Conservation (phyloP, 2,329 filamentous ascomycete genomes). For the Monosporascus sp. region DNA sequence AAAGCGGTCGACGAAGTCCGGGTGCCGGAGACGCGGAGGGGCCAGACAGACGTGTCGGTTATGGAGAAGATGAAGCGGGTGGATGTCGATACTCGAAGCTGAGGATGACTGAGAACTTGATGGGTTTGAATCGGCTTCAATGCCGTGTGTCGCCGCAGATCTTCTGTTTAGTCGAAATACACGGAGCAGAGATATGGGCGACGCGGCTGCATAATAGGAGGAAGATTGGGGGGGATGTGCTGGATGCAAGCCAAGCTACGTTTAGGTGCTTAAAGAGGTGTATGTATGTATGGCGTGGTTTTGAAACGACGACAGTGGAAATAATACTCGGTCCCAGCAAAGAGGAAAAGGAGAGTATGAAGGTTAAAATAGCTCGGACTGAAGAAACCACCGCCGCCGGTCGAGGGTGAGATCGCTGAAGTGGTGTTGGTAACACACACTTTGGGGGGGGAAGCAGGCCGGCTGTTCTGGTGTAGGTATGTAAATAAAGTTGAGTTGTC, state of each 20-base stretch:
- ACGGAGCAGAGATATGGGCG: neutral
- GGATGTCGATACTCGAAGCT: neutral
- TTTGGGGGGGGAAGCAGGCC: neutral
- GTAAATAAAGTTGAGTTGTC: slow-evolving; percentile 1
- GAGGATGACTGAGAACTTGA: neutral
- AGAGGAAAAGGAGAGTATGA: no score
- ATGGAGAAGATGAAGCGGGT: neutral
- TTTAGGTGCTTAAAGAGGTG: no score
- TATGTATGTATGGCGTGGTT: no score
- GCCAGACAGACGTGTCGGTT: neutral
- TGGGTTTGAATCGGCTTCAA: neutral
- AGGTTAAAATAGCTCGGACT: no score
- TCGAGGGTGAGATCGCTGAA: neutral
- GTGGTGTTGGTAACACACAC: neutral
- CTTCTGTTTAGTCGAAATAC: neutral
- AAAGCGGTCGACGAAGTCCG: neutral
- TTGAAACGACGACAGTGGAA: no score
- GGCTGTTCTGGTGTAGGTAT: neutral
- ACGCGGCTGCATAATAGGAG: no score
- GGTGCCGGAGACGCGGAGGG: neutral
- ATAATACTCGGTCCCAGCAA: no score
- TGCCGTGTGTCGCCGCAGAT: neutral
- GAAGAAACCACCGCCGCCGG: neutral
- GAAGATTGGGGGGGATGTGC: no score
- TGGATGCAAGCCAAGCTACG: no score